Percentiles rank a stretch among this genome's conserved stretches.
Conservation (phyloP, 2,329 filamentous ascomycete genomes). For the Aureobasidium sp. region DNA sequence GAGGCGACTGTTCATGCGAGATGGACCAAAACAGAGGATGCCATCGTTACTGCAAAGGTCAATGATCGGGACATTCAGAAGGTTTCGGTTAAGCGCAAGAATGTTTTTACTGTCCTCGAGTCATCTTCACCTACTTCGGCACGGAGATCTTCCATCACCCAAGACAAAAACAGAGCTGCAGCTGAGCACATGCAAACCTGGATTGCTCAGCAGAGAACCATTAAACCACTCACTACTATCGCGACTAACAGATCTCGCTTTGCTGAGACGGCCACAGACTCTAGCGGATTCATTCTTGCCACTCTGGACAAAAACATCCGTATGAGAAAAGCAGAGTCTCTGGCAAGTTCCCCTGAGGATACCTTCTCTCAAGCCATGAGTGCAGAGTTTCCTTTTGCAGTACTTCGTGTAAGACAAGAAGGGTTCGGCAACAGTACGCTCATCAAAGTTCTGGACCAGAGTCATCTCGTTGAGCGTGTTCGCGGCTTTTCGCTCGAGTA, state of each 20-base stretch:
- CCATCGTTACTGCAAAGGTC: conserved; percentile 3
- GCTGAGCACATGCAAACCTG: conserved; percentile 33
- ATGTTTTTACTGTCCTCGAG: conserved; percentile 34
- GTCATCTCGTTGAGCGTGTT: conserved; percentile 46
- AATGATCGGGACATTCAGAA: not conserved
- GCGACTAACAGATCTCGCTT: conserved; percentile 43
- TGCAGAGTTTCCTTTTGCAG: conserved; percentile 43
- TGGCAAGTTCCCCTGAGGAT: not conserved
- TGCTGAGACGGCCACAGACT: conserved; percentile 40
- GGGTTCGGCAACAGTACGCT: conserved; percentile 34
- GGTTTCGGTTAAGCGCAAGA: conserved; percentile 31
- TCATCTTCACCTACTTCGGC: conserved; percentile 18
- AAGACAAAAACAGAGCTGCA: conserved; percentile 20
- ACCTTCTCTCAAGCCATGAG: conserved; percentile 14
- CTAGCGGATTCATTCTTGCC: conserved; percentile 39
- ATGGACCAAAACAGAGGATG: conserved; percentile 24
- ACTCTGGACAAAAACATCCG: conserved; percentile 42
- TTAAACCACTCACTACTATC: conserved; percentile 41
- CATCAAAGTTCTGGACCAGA: conserved; percentile 39
- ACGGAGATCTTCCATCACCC: conserved; percentile 20
- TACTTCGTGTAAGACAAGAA: conserved; percentile 46
- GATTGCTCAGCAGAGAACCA: conserved; percentile 37
- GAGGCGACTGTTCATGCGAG: conserved; percentile 30
- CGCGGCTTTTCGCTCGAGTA: conserved; percentile 48
- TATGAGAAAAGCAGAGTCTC: conserved; percentile 27